A percentile compares a stretch with the other conserved stretches of the same genome.
Evolutionary conservation across 352 stramenopile species (phyloP).

Genomic region (Pythium diclinum): DNA sequence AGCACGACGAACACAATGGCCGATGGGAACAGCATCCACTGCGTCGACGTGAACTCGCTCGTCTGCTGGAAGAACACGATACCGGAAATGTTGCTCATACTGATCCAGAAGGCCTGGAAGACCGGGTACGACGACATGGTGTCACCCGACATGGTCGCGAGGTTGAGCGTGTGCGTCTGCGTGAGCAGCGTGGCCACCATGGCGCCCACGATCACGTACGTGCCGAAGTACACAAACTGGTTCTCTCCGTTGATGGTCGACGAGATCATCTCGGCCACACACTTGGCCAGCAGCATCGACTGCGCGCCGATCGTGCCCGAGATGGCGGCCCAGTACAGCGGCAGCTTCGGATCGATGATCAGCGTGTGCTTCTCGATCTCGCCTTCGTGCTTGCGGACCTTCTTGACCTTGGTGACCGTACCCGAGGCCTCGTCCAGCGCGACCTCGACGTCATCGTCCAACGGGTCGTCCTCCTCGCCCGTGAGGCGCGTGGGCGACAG

Average conservation of each 20-base stretch:
- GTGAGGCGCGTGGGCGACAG: constrained; percentile 22
- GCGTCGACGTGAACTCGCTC: constrained; percentile 72
- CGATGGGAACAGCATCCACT: constrained; percentile 82
- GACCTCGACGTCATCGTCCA: constrained; percentile 52
- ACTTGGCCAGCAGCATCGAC: constrained; percentile 84
- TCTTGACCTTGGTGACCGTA: constrained; percentile 37
- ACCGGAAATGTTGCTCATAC: constrained; percentile 84
- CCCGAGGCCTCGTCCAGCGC: constrained; percentile 51
- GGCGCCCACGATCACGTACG: constrained; percentile 70
- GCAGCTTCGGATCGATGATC: constrained; percentile 82
- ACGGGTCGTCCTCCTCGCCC: constrained; percentile 25
- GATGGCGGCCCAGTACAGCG: constrained; percentile 85
- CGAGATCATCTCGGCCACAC: constrained; percentile 81
- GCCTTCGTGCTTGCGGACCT: constrained; percentile 49
- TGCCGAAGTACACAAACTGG: constrained; percentile 84
- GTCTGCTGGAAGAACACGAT: constrained; percentile 88
- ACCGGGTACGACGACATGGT: constrained; percentile 85
- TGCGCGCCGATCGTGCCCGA: constrained; percentile 80
- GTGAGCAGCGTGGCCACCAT: constrained; percentile 77
- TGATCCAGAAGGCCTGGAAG: constrained; percentile 89
- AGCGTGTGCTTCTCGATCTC: constrained; percentile 83
- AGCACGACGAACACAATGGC: constrained; percentile 69
- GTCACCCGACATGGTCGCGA: constrained; percentile 83
- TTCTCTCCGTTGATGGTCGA: constrained; percentile 80
- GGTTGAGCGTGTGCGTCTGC: constrained; percentile 84